phyloP scores from a whole-genome alignment of 306 rosid genomes.

The Quercus cerris region DNA sequence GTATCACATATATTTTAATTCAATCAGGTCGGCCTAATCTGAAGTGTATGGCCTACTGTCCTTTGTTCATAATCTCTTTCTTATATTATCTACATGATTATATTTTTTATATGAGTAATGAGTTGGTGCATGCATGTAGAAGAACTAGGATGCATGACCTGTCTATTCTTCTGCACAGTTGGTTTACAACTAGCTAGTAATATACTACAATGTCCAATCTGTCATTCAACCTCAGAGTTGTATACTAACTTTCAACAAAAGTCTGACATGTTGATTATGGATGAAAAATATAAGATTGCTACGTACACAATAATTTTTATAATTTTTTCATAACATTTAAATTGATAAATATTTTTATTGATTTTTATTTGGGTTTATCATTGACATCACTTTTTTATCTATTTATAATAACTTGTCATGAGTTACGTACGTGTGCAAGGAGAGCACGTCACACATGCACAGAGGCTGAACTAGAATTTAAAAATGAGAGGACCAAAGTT shows the following conservation, averaged over 20 bases:
- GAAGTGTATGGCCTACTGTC: background rate
- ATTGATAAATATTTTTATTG: no score
- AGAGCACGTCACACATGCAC: no score
- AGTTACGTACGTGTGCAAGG: no score
- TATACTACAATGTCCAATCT: background rate
- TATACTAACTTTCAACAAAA: background rate
- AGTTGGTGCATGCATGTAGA: slow-evolving; percentile 22
- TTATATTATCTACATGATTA: background rate
- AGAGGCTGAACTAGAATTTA: no score
- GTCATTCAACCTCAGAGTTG: background rate
- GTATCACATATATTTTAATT: background rate
- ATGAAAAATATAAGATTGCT: no score
- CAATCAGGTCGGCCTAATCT: background rate
- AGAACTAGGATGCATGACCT: background rate
- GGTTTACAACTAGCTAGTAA: background rate
- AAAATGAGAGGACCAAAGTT: no score
- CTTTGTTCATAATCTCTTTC: slow-evolving; percentile 1
- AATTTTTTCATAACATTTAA: no score
- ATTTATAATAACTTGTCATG: no score
- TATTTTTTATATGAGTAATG: background rate
- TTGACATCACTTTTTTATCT: no score
- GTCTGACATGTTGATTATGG: no score
- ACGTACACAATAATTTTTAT: no score
- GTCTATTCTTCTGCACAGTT: background rate
- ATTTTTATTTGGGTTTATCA: no score